Evolutionary conservation across 225 moss, liverwort and hornwort species (phyloP).

Genomic region (Polytrichum formosum): DNA sequence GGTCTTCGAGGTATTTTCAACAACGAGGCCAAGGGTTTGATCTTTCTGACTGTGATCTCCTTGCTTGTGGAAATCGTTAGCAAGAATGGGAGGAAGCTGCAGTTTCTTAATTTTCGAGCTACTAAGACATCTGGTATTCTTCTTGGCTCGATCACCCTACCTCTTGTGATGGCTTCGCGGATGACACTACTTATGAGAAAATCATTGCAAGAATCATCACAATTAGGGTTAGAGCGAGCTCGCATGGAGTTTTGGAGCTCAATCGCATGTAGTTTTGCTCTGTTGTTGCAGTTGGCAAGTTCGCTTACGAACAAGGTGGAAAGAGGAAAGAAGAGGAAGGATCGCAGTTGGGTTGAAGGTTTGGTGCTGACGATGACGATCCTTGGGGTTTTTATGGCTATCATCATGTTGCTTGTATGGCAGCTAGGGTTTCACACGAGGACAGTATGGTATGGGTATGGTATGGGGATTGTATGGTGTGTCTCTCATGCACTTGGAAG

Average conservation of each 20-base stretch:
- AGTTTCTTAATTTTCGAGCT: slow-evolving; percentile 45
- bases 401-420: slow-evolving; percentile 12
- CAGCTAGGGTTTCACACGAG: slow-evolving; percentile 33
- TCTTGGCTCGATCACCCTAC: slow-evolving; percentile 71
- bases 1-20: slow-evolving; percentile 22
- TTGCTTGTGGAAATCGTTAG: slow-evolving; percentile 45
- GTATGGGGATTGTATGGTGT: slow-evolving; percentile 35
- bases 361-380: background rate
- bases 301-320: slow-evolving; percentile 24
- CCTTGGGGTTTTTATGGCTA: slow-evolving; percentile 12
- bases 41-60: slow-evolving; percentile 37
- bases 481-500: slow-evolving; percentile 49
- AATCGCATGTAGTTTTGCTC: slow-evolving; percentile 51
- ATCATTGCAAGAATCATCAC: background rate
- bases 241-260: slow-evolving; percentile 75
- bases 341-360: background rate
- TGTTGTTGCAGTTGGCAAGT: slow-evolving; percentile 43
- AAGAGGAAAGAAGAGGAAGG: slow-evolving; percentile 13
- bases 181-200: slow-evolving; percentile 29
- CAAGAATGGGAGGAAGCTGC: slow-evolving; percentile 17
- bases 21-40: slow-evolving; percentile 41
- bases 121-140: slow-evolving; percentile 69
- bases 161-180: slow-evolving; percentile 61
- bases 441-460: background rate
- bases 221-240: slow-evolving; percentile 26